phyloP scores from a whole-genome alignment of 2,329 filamentous ascomycete species.

The Aspergillus sp. region DNA sequence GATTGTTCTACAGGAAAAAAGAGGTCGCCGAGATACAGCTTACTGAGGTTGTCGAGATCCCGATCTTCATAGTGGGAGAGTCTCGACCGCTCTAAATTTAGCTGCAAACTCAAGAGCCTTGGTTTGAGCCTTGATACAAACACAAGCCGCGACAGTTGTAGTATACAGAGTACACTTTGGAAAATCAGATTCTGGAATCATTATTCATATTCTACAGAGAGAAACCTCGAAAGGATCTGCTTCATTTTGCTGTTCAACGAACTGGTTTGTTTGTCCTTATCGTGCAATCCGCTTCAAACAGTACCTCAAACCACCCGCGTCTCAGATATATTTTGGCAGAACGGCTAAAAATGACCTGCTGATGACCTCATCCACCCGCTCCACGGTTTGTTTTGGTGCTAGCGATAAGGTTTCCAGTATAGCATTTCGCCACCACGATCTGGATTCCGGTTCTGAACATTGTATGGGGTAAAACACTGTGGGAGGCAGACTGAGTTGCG shows the following conservation, averaged over 20 bases:
- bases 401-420: conserved; percentile 5
- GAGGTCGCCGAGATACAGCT: not conserved
- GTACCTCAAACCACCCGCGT: not conserved
- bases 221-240: not conserved
- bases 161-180: not conserved
- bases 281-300: not conserved
- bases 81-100: conserved; percentile 1
- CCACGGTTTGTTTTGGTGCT: not conserved
- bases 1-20: not conserved
- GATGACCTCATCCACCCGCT: not conserved
- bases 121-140: not conserved
- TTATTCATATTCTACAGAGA: not conserved
- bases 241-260: not conserved
- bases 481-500: not conserved
- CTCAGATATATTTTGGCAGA: not conserved
- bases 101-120: not conserved
- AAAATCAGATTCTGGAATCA: not conserved
- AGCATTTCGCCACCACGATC: not conserved
- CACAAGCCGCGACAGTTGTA: not conserved
- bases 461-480: not conserved
- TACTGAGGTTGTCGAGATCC: not conserved
- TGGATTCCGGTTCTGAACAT: not conserved
- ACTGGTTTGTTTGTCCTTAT: not conserved
- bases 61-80: not conserved
- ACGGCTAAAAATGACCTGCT: not conserved